Evolutionary conservation across 73 alveolate genomes (phyloP), one percentile per base, ranked within the genome.

Genomic region (Diophrys appendiculata): DNA sequence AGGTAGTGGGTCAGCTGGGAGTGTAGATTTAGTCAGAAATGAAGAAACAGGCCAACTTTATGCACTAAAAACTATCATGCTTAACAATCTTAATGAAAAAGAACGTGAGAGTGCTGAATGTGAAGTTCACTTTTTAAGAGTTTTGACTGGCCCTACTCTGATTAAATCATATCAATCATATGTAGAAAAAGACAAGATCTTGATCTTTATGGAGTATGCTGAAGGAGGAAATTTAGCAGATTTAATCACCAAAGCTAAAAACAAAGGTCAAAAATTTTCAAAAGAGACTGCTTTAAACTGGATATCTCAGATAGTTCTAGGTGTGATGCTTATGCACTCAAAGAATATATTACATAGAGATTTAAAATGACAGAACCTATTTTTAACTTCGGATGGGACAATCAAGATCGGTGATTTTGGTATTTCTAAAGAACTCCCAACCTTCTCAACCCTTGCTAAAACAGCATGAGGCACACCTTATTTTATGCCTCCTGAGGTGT

Each of bases 381-480:
- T 76, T 34, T 52, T 76, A 8, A 27, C 72, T 0, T 31, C 68
- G 23, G 85, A 76, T 32, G 85, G 77, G 29, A 76, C 70, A 24
- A 52, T 65, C 11, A 76, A 76, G 52, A 76, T 76, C 28, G 85
- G 85, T 23, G 85, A 76, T 33, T 76, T 76, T 60, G 85, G 85
- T 14, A 64, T 76, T 28, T 53, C 76, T 24, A 76, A 65, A 34
- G 54, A 29, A 34, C 77, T 76, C 70, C 96, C 92, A 78, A 94
- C 96, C 33, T 84, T 93, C 55, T 80, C 87, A 32, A 92, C 90
- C 54, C 68, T 86, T 76, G 98, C 98, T 53, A 82, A 90, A 65
- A 97, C 99, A 0, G 84, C 94, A 55, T 87, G 95, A 34, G 99
- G 99, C 18, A 97, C 99, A 27, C 99, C 99, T 0, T 97, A 96